Percentiles rank a stretch among this genome's conserved stretches.
These are phyloP conservation scores for Phalaenopsis equestris DNA, from an alignment of 106 monocot species.

Conservation along the genomic window DNA sequence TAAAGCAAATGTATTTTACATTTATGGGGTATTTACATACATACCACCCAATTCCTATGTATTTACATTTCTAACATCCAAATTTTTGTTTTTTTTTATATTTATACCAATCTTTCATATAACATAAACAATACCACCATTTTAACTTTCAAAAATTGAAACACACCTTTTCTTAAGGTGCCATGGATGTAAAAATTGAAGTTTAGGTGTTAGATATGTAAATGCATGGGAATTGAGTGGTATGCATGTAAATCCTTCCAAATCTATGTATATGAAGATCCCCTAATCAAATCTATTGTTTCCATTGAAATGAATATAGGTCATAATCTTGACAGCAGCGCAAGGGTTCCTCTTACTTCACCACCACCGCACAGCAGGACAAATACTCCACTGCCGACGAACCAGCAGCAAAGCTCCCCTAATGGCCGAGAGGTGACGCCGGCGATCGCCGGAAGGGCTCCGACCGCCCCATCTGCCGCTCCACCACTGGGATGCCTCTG, in stretches of 20 bases:
- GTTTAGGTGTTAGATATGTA: too few species aligned
- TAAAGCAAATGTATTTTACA: not conserved
- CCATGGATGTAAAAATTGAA: too few species aligned
- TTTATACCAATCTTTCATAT: too few species aligned
- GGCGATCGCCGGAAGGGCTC: slow-evolving; percentile 67
- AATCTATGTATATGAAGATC: not conserved
- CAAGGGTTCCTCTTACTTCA: slow-evolving; percentile 30
- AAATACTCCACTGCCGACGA: slow-evolving; percentile 67
- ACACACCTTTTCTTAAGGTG: too few species aligned
- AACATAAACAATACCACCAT: too few species aligned
- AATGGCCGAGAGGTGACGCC: slow-evolving; percentile 52
- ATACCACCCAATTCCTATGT: too few species aligned
- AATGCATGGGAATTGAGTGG: too few species aligned
- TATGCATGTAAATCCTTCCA: not conserved
- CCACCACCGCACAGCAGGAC: slow-evolving; percentile 38
- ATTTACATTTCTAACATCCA: too few species aligned
- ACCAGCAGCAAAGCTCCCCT: slow-evolving; percentile 59
- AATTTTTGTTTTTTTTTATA: too few species aligned
- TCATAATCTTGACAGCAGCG: slow-evolving; percentile 49
- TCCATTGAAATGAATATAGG: slow-evolving; percentile 26
- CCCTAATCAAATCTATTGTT: not conserved
- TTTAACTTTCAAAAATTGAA: too few species aligned
- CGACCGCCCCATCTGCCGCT: slow-evolving; percentile 24
- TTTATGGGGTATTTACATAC: not conserved
- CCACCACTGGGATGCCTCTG: not conserved